Base-by-base conservation (phyloP, 2,329 filamentous ascomycete genomes). In the Alternaria rosae region DNA sequence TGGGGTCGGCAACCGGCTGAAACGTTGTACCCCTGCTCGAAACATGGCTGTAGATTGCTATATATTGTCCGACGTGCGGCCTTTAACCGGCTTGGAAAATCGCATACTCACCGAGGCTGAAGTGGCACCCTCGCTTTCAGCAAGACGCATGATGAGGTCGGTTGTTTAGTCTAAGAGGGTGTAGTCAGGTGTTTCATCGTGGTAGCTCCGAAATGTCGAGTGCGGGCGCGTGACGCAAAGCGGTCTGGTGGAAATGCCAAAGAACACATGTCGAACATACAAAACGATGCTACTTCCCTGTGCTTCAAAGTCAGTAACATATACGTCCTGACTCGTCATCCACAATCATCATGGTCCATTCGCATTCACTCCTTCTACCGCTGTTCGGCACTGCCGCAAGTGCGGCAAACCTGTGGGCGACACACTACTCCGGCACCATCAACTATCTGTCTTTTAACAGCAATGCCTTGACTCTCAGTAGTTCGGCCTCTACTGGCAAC, bases 381-480 rank as follows among this genome's bases (percentile, higher is more conserved):
- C 57, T 75, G 6, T 73, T 77, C 54, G 68, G 69, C 3, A 61
- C 68, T 35, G 64, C 68, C 51, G 73, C 71, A 7, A 71, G 55
- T 35, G 74, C 70, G 15, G 70, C 72, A 13, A 74, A 71, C 44
- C 65, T 76, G 8, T 76, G 66, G 64, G 74, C 71, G 32, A 66
- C 73, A 15, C 75, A 77, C 48, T 76, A 77, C 56, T 70, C 70
- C 4, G 73, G 73, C 21, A 76, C 71, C 3, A 64, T 76, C 60
- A 75, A 75, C 59, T 68, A 66, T 17, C 62, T 77, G 41, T 67
- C 65, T 6, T 72, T 77, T 54, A 67, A 60, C 51, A 66, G 67
- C 32, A 68, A 59, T n/a, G 64, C 68, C 12, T 59, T 78, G 60
- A 70, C 64, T 8, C 25, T 74, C 51, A 71, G 51, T 10, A 66